Evolutionary conservation across 164 flowering plant genomes (phyloP), one percentile per base, ranked within the genome.

Genomic region (Annona cherimola): DNA sequence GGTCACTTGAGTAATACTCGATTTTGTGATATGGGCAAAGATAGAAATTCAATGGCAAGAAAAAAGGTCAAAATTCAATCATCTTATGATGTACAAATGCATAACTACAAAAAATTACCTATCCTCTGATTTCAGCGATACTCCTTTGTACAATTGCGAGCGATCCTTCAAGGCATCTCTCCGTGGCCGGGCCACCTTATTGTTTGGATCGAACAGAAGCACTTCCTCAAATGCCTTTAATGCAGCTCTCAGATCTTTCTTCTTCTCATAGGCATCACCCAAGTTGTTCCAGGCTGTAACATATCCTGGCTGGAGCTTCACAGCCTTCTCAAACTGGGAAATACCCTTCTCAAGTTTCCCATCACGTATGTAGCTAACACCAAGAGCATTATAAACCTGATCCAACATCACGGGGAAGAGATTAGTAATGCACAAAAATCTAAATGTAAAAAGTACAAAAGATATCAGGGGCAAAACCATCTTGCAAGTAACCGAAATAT

Each of bases 211-310:
- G 42, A 92, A 94, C 67, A 92, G 93, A 61, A 94, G 82, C 19
- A 81, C 97, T 79, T 94, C 96, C 70, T 92, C 98, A 63, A 92
- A 94, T 69, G 98, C 96, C 78, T 82, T 89, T 1, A 94, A 86
- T 62, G 98, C 97, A 50, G 91, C 76, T 59, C 83, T 86, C 5
- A 81, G 77, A 45, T 94, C 93, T 70, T 94, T 90, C 75, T 85
- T 90, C 84, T 87, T 84, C 77, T 94, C 98, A 74, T 88, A 94
- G 14, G 96, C 98, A 81, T 94, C 98, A 43, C 98, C 98, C 0
- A 94, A 90, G 85, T 94, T 90, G 85, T 92, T 94, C 98, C 98
- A 92, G 8, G 97, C 98, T 14, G 93, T 92, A 61, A 92, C 95
- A 75, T 92, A 94, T 19, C 98, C 98, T 54, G 98, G 98, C 75